A percentile compares a stretch with the other conserved stretches of the same genome.
Evolutionary conservation across 2,329 filamentous ascomycete species (phyloP).

Genomic region (Exophiala alcalophila): DNA sequence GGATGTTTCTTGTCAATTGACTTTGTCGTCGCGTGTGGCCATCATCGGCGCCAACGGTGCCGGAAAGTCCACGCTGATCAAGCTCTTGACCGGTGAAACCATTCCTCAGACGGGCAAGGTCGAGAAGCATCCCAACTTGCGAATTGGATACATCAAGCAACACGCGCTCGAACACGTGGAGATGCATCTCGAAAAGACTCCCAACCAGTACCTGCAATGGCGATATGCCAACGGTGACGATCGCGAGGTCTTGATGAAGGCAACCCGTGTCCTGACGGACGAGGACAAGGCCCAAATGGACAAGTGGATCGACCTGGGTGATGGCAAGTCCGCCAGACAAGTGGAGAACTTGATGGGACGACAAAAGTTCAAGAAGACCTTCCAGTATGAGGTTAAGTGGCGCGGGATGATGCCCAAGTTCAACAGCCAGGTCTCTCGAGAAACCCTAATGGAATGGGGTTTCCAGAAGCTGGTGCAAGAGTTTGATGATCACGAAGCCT

Average conservation of each 20-base stretch:
- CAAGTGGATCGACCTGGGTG: slow-evolving; percentile 77
- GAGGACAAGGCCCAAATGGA: slow-evolving; percentile 89
- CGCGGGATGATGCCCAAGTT: slow-evolving; percentile 79
- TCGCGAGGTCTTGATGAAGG: slow-evolving; percentile 95
- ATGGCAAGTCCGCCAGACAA: slow-evolving; percentile 73
- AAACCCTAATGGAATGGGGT: slow-evolving; percentile 80
- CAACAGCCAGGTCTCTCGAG: slow-evolving; percentile 89
- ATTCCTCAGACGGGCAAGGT: slow-evolving; percentile 81
- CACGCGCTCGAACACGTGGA: slow-evolving; percentile 98
- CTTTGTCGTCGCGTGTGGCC: slow-evolving; percentile 85
- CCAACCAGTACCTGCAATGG: slow-evolving; percentile 98
- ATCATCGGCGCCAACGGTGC: slow-evolving; percentile 98
- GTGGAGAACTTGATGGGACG: slow-evolving; percentile 90
- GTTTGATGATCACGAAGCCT: slow-evolving; percentile 97
- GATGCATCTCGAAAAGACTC: slow-evolving; percentile 99
- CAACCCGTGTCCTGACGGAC: slow-evolving; percentile 83
- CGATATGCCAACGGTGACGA: slow-evolving; percentile 96
- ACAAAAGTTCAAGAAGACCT: slow-evolving; percentile 96
- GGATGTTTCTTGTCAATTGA: slow-evolving; percentile 84
- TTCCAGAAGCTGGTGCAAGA: slow-evolving; percentile 95
- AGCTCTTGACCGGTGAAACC: slow-evolving; percentile 88
- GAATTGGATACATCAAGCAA: slow-evolving; percentile 99
- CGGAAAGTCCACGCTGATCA: slow-evolving; percentile 97
- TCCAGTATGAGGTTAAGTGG: slow-evolving; percentile 64
- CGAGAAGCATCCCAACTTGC: slow-evolving; percentile 96